Evolutionary conservation across 805 yeast genomes (phyloP).

Genomic region (Saccharomycopsis schoenii): DNA sequence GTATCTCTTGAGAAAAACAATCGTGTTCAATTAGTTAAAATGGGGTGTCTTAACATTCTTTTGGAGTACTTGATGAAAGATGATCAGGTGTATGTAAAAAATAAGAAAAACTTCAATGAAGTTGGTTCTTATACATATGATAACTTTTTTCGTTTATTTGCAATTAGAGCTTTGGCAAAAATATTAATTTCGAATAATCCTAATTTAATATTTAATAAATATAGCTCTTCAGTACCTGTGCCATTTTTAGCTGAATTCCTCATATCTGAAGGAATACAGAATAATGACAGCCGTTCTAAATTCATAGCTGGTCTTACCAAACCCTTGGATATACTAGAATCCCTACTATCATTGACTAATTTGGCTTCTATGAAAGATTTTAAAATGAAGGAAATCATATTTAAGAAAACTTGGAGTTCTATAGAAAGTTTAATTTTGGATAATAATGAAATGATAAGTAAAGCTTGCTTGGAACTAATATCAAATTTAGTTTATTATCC

Average conservation of each 20-base stretch:
- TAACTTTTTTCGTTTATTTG: slow-evolving; percentile 23
- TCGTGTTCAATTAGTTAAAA: slow-evolving; percentile 33
- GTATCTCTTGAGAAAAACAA: slow-evolving; percentile 24
- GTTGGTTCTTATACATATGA: background rate
- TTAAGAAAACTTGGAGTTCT: slow-evolving; percentile 23
- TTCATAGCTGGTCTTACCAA: slow-evolving; percentile 18
- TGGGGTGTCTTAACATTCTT: slow-evolving; percentile 34
- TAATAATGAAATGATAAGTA: slow-evolving; percentile 33
- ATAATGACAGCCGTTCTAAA: background rate
- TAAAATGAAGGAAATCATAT: slow-evolving; percentile 27
- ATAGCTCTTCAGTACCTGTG: slow-evolving; percentile 32
- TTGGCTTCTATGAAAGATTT: slow-evolving; percentile 32
- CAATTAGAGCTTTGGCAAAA: slow-evolving; percentile 35
- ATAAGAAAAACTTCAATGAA: slow-evolving; percentile 21
- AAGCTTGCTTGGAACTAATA: slow-evolving; percentile 38
- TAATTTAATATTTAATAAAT: slow-evolving; percentile 29
- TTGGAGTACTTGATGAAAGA: slow-evolving; percentile 31
- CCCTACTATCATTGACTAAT: slow-evolving; percentile 41
- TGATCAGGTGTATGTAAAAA: slow-evolving; percentile 23
- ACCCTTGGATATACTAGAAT: slow-evolving; percentile 34
- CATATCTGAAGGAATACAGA: slow-evolving; percentile 26
- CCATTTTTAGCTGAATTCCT: slow-evolving; percentile 41
- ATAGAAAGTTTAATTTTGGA: slow-evolving; percentile 29
- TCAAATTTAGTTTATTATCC: slow-evolving; percentile 35
- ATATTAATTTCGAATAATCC: slow-evolving; percentile 38